Base-by-base conservation (phyloP, 768 basidiomycete genomes). In the Austroboletus festivus region DNA sequence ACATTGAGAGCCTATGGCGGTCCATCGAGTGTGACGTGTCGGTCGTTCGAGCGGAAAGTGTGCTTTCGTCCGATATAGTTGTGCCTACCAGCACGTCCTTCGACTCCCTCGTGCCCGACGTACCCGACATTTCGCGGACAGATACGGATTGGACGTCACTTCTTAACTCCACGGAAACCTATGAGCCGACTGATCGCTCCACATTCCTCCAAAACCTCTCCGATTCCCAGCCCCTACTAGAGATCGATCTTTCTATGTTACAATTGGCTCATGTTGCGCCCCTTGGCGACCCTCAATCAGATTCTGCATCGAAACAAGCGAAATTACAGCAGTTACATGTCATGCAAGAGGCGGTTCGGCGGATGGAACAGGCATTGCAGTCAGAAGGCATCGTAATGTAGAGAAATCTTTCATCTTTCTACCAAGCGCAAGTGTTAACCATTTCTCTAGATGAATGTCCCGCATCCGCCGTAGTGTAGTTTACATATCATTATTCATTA, bases 301-400 rank as follows among this genome's bases (percentile, higher is more conserved):
- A 56, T 16, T n/a, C 15, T 7, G 30, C 45, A 24, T 54, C 42
- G 12, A 55, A 46, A 33, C 51, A 53, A 21, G 50, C 38, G 21
- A 65, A 60, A 26, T 24, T 65, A 10, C 37, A 47, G n/a, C 65
- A 45, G 43, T 46, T 48, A 4, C 59, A 59, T 16, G 57, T 53
- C 21, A 64, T 73, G 59, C 67, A 69, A 49, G 68, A 71, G 31
- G 67, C 57, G 7, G 57, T 68, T 5, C 55, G 62, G n/a, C 61
- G 48, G 50, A 59, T 73, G 38, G 67, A 71, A 15, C 50, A 55
- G 8, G 71, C 72, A 42, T 51, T 73, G 21, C 47, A 54, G 2
- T 58, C 47, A 11, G 59, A 64, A 34, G 53, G 59, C 28, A 15
- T 63, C 18, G 31, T 48, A 19, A 21, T 42, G 47, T 58, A 48